Conservation (phyloP, 148 eudicot species). For the Fagopyrum tataricum region DNA sequence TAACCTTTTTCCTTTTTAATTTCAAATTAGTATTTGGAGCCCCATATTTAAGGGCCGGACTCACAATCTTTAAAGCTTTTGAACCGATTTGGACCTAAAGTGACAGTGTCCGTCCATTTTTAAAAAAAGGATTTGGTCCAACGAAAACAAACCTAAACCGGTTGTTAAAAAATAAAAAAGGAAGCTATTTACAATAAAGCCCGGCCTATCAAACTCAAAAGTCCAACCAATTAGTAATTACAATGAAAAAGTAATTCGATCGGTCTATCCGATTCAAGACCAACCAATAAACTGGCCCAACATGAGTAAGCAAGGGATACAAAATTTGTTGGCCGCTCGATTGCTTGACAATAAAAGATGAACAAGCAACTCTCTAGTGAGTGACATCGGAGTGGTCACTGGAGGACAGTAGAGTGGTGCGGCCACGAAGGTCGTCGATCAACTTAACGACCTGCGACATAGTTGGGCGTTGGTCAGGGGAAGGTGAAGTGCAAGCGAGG, state of each 20-base stretch:
- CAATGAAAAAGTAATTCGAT: too few relatives aligned
- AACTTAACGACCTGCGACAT: conserved; percentile 62
- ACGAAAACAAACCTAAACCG: too few relatives aligned
- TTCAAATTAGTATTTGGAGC: not conserved
- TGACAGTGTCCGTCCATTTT: too few relatives aligned
- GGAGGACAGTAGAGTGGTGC: conserved; percentile 46
- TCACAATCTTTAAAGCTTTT: not conserved
- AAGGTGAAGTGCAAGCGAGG: conserved; percentile 55
- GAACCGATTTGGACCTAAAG: not conserved
- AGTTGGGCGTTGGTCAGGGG: conserved; percentile 70
- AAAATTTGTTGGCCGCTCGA: too few relatives aligned
- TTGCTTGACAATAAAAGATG: not conserved
- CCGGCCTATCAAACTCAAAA: too few relatives aligned
- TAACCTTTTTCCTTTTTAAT: not conserved
- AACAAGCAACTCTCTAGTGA: conserved; percentile 17
- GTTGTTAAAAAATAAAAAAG: too few relatives aligned
- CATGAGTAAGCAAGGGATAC: too few relatives aligned
- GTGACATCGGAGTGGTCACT: conserved; percentile 48
- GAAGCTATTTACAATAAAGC: too few relatives aligned
- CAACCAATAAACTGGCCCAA: too few relatives aligned
- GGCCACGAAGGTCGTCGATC: conserved; percentile 73
- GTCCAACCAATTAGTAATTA: too few relatives aligned
- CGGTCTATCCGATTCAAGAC: too few relatives aligned
- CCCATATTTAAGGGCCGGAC: not conserved
- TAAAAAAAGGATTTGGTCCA: too few relatives aligned